Conservation (phyloP, 75 land plant genomes). For the Picea glauca region DNA sequence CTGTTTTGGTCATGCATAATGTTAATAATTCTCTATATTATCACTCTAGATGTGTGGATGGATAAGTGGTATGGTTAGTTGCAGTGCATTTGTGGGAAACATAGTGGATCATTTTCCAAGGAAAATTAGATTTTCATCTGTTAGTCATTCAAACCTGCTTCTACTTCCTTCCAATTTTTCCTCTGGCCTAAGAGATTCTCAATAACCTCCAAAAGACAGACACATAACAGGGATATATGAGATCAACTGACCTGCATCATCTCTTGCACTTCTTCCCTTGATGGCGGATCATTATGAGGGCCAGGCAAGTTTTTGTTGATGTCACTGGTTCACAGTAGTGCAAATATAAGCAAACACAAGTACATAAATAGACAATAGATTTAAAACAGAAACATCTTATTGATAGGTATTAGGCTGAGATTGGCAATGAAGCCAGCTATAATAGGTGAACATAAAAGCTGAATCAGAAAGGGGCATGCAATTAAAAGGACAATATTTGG, state of each 20-base stretch:
- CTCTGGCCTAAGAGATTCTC: neutral
- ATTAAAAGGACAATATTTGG: no score
- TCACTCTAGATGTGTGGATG: no score
- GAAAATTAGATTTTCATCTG: no score
- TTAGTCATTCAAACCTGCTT: neutral
- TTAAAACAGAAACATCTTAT: neutral
- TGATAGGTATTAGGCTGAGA: neutral
- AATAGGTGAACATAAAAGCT: no score
- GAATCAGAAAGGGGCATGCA: no score
- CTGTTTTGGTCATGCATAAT: no score
- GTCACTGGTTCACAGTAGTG: conserved; percentile 45
- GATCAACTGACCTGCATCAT: conserved; percentile 50
- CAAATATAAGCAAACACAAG: neutral
- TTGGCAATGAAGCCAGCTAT: no score
- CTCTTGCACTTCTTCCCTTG: conserved; percentile 47
- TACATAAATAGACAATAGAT: neutral
- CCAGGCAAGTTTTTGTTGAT: conserved; percentile 89
- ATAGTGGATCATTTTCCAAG: no score
- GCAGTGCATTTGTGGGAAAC: no score
- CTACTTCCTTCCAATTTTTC: neutral
- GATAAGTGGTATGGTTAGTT: no score
- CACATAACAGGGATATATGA: neutral
- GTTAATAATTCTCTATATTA: no score
- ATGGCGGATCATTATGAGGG: conserved; percentile 85
- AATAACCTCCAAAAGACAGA: neutral